Evolutionary conservation across 2,329 filamentous ascomycete genomes (phyloP), one percentile per base, ranked within the genome.

Genomic region (Neonectria sp.): DNA sequence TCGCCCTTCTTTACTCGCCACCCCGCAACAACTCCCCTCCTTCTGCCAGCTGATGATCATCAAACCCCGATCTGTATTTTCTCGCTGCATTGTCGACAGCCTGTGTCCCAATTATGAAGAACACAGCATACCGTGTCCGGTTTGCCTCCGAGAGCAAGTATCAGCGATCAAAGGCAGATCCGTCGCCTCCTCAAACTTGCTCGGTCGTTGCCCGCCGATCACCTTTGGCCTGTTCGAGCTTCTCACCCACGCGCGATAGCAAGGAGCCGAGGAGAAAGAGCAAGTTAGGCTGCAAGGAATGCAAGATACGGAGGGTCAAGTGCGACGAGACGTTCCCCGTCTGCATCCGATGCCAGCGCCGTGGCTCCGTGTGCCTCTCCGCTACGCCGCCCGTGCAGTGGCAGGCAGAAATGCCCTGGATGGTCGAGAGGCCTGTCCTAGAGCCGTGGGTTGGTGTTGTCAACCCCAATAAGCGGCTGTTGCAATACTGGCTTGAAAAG

Each of bases 251-350:
- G 13, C 9, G 46, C 46, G 46, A 49, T 2, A 25, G 21, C 46
- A 25, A 8, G 46, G 7, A 49, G 46, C 4, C 46, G 8, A 45
- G 40, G 15, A 45, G 40, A 15, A 49, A 49, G 31, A 62, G 60
- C 52, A 29, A 27, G 7, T 40, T 17, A 3, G 52, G 60, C 21
- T 62, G 52, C 60, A 35, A 17, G 24, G 51, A 62, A 15, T 63
- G 60, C 60, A 56, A 56, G 43, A 7, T 6, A 12, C 25, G 52
- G 7, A 11, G 40, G 4, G 40, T 63, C 31, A 63, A 63, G 35
- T 63, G 60, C 60, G 52, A 63, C 60, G 60, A 63, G 52, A 63
- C 40, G 33, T 63, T 29, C 31, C 60, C 60, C 31, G 24, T 49
- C 5, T 56, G 60, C 29, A 12, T 35, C 4, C 60, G 45, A 4